Conservation (phyloP, 768 basidiomycete genomes). For the Lyophyllum semitale region DNA sequence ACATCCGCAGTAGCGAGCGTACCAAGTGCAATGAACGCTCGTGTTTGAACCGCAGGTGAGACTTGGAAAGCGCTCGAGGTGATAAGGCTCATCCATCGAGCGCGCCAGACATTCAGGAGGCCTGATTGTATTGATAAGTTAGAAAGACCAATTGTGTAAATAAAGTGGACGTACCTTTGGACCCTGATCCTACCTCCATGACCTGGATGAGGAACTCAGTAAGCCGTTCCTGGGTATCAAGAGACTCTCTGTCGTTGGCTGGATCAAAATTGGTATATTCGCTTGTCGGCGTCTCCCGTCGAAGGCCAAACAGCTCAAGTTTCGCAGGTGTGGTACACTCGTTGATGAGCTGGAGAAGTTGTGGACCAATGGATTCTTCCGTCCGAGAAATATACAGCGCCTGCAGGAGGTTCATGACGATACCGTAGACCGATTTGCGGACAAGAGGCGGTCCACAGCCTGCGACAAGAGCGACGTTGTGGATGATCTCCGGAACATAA, state of each 20-base stretch:
- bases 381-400: conserved; percentile 62
- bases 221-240: conserved; percentile 71
- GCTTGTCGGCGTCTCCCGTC: conserved; percentile 60
- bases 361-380: conserved; percentile 61
- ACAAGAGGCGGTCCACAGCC: conserved; percentile 74
- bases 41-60: conserved; percentile 84
- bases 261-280: conserved; percentile 67
- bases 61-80: conserved; percentile 89
- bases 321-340: conserved; percentile 57
- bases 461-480: conserved; percentile 77
- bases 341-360: conserved; percentile 63
- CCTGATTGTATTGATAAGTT: conserved; percentile 40
- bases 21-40: conserved; percentile 83
- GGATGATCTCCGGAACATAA: conserved; percentile 81
- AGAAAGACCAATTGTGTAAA: background rate
- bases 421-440: conserved; percentile 80
- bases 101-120: conserved; percentile 85
- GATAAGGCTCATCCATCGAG: conserved; percentile 90
- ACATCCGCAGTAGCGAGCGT: conserved; percentile 82
- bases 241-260: conserved; percentile 50
- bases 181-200: conserved; percentile 65
- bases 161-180: conserved; percentile 53
- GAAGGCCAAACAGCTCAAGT: conserved; percentile 74
- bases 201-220: conserved; percentile 63
- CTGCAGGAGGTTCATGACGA: conserved; percentile 81